Percentiles rank a stretch among this genome's conserved stretches.
Conservation (phyloP, 1,284 basidiomycete genomes). For the Retiboletus flavoniger region DNA sequence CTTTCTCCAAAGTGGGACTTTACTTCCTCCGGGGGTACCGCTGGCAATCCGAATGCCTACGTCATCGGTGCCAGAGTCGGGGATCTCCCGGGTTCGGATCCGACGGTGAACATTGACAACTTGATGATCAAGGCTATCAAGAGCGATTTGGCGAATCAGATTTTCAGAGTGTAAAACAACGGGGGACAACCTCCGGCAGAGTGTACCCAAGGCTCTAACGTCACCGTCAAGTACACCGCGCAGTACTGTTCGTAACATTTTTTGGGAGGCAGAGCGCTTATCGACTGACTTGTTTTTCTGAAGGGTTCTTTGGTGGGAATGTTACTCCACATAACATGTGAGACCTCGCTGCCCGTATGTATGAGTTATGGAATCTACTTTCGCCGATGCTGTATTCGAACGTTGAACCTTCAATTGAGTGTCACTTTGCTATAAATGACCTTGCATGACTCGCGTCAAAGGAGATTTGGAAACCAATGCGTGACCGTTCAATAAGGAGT, state of each 20-base stretch:
- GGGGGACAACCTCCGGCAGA: constrained; percentile 66
- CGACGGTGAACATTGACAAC: constrained; percentile 55
- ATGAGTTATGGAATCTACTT: background rate
- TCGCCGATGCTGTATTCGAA: too few species aligned
- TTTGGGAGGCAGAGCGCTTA: background rate
- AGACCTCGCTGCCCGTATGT: background rate
- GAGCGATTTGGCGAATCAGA: constrained; percentile 38
- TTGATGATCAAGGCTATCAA: constrained; percentile 47
- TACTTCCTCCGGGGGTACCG: constrained; percentile 38
- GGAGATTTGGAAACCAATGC: background rate
- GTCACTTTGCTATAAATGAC: background rate
- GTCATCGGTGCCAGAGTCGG: constrained; percentile 45
- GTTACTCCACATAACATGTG: background rate
- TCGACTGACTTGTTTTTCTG: background rate
- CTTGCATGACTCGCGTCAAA: too few species aligned
- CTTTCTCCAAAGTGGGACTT: constrained; percentile 60
- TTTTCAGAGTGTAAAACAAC: constrained; percentile 44
- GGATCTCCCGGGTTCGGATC: constrained; percentile 31
- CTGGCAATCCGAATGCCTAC: constrained; percentile 47
- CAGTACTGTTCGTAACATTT: constrained; percentile 45
- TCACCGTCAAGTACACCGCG: constrained; percentile 51
- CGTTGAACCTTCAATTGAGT: background rate
- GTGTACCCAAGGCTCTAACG: constrained; percentile 43
- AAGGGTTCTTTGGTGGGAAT: background rate
- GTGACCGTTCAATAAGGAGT: background rate